These are phyloP conservation scores for Chenopodium formosanum DNA, from an alignment of 148 eudicot species.

Conservation along the genomic window DNA sequence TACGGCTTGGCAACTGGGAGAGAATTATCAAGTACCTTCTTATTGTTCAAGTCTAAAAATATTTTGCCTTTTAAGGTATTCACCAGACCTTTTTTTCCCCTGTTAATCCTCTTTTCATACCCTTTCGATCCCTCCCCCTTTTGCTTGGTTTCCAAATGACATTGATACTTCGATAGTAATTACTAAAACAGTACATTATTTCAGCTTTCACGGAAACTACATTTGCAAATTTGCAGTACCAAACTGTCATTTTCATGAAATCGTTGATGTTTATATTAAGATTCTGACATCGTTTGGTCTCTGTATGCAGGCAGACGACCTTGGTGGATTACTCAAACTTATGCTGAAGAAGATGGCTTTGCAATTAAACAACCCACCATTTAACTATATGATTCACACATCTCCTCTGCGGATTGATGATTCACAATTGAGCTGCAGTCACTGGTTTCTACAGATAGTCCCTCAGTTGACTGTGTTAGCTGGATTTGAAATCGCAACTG, in stretches of 20 bases:
- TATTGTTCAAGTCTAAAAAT: no score
- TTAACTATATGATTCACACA: slow-evolving; percentile 83
- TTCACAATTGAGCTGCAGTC: slow-evolving; percentile 50
- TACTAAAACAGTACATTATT: not conserved
- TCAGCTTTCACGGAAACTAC: not conserved
- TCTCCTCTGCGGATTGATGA: slow-evolving; percentile 52
- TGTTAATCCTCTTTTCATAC: no score
- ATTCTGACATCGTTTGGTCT: not conserved
- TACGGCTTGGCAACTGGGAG: no score
- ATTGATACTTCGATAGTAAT: no score
- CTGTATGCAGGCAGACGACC: slow-evolving; percentile 75
- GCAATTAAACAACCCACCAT: slow-evolving; percentile 88
- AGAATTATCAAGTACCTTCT: no score
- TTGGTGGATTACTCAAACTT: slow-evolving; percentile 77
- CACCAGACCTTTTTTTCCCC: no score
- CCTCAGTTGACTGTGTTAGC: slow-evolving; percentile 71
- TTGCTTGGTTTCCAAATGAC: no score
- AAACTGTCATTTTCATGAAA: not conserved
- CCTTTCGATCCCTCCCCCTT: no score
- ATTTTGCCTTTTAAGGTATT: no score
- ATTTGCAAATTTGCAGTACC: not conserved
- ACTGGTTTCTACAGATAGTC: slow-evolving; percentile 91
- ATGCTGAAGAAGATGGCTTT: slow-evolving; percentile 66
- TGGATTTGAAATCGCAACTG: slow-evolving; percentile 91
- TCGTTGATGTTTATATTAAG: not conserved